Evolutionary conservation across 768 basidiomycete genomes (phyloP), one percentile per base, ranked within the genome.

Genomic region (Leucosporidium creatinivorum): DNA sequence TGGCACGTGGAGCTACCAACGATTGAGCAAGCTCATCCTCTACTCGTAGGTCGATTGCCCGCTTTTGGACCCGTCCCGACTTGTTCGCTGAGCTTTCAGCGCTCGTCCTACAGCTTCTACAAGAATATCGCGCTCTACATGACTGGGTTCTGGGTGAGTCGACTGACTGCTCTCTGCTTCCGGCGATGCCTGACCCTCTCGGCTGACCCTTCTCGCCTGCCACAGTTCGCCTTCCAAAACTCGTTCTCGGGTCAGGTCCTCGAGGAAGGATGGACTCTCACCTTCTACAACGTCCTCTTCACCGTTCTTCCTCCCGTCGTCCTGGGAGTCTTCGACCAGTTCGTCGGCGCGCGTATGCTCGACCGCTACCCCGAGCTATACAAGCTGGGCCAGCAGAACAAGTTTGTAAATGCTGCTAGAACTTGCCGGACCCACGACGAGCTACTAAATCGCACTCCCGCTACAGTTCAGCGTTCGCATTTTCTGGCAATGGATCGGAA

Each of bases 211-310:
- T 25, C 23, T 21, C 3, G 31, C 18, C 33, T 33, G 44, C n/a
- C 59, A 30, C 68, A 97, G 94, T 99, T 86, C 79, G 96, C 96
- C 15, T 94, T 97, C 82, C 91, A 93, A 84, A 99, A 98, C 83
- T 96, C 94, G 75, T 98, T 96, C 81, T 99, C 96, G 0, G 96
- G 96, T 25, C 96, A 98, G 78, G 93, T 98, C 69, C 89, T 92
- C 60, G 93, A 93, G 77, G 96, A 99, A 80, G 96, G 93, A 26
- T 99, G 96, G 96, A 94, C 96, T 12, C 84, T 98, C 75, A 93
- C 96, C 0, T 83, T 93, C 75, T 98, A 96, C 82, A 76, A 76
- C 66, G 74, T 98, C 74, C 78, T 96, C 58, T 98, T 98, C 81
- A 94, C 94, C 50, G 85, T 99, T 47, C 83, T 99, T 1, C 94